phyloP scores from a whole-genome alignment of 73 alveolate genomes.

The Halteria grandinella region DNA sequence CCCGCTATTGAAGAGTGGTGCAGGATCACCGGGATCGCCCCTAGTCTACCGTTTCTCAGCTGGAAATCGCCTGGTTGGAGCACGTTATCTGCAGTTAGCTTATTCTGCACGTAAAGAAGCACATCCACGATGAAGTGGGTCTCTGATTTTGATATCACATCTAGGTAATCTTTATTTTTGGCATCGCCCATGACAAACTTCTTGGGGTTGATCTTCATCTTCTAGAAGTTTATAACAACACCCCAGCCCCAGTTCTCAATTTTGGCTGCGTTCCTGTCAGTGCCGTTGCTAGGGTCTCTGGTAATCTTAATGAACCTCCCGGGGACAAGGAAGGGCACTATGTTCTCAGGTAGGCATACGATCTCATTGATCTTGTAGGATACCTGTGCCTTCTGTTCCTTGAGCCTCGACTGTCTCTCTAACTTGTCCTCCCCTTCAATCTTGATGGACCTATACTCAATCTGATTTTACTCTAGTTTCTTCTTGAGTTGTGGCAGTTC shows the following conservation, averaged over 20 bases:
- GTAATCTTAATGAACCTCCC: constrained; percentile 92
- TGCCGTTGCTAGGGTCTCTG: too few species aligned
- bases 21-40: constrained; percentile 72
- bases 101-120: constrained; percentile 55
- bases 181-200: constrained; percentile 46
- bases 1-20: constrained; percentile 52
- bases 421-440: constrained; percentile 88
- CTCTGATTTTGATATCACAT: constrained; percentile 52
- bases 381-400: constrained; percentile 56
- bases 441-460: constrained; percentile 60
- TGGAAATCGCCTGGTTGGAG: constrained; percentile 59
- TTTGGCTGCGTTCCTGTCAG: too few species aligned
- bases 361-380: constrained; percentile 77
- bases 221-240: constrained; percentile 66
- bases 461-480: constrained; percentile 63
- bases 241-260: constrained; percentile 97
- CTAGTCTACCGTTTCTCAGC: constrained; percentile 59
- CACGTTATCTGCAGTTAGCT: constrained; percentile 40
- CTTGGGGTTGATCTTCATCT: constrained; percentile 73
- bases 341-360: constrained; percentile 80
- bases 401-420: constrained; percentile 71
- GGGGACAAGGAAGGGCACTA: constrained; percentile 84
- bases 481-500: constrained; percentile 85
- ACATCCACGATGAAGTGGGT: constrained; percentile 62
- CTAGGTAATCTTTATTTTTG: constrained; percentile 64